Evolutionary conservation across 1,139 yeast species (phyloP), one percentile per base, ranked within the genome.

Genomic region (Debaryomyces sp.): DNA sequence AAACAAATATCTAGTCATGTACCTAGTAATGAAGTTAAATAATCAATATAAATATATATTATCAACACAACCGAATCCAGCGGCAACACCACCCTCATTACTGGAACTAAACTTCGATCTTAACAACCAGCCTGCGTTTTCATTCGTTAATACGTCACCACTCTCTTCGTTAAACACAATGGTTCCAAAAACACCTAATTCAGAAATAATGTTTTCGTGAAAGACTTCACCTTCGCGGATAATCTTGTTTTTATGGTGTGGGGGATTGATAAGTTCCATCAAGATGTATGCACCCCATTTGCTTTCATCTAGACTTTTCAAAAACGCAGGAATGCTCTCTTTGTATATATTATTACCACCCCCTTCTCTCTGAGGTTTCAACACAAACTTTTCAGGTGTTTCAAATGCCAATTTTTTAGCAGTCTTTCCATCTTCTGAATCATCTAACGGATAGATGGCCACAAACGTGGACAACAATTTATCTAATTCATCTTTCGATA

Each of bases 31-130:
- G 26, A 41, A 41, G 32, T 30, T 36, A 43, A 42, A 7, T 45
- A 50, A 22, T 53, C 52, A 48, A 57, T 76, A 76, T 46, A 81
- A 67, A 55, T 79, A 78, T 23, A 81, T 64, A 59, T 92, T 88
- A 67, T 94, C 99, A 46, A 94, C 90, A 67, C 97, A 91, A 9
- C 98, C 99, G 69, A 89, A 94, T 0, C 99, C 99, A 12, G 99
- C 98, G 27, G 98, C 98, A 30, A 94, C 97, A 34, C 99, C 99
- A 44, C 99, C 99, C 72, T 94, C 99, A 67, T 94, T 85, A 48
- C 96, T 87, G 2, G 87, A 75, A 56, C 89, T 86, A 50, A 91
- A 82, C 67, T 94, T 94, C 2, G 97, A 89, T 68, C 99, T 82
- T 58, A 94, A 73, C 54, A 94, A 76, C 82, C 89, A 89, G 5